Evolutionary conservation across 306 rosid genomes (phyloP).

Genomic region (Macrotyloma uniflorum): DNA sequence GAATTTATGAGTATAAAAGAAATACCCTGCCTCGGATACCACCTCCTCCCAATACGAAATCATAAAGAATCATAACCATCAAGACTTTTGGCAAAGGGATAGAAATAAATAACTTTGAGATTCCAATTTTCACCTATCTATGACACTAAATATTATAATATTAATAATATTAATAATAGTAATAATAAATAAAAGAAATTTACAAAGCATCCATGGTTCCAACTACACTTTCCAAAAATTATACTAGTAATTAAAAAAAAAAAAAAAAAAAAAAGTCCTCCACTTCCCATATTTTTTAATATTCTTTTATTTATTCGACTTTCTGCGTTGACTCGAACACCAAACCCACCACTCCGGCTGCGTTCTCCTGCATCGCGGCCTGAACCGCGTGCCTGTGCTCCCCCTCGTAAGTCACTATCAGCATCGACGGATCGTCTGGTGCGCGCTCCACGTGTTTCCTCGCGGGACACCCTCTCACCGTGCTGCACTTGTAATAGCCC

Average conservation of each 20-base stretch:
- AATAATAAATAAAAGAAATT: constrained; percentile 34
- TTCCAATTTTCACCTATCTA: constrained; percentile 34
- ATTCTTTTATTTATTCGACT: neutral
- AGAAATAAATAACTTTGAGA: constrained; percentile 22
- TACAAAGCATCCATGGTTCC: constrained; percentile 43
- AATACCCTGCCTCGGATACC: constrained; percentile 32
- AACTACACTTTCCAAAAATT: neutral
- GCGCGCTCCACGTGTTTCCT: constrained; percentile 97
- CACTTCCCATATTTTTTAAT: neutral
- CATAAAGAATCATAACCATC: constrained; percentile 1
- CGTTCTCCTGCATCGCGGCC: constrained; percentile 62
- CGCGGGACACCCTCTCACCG: constrained; percentile 90
- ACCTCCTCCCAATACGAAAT: constrained; percentile 24
- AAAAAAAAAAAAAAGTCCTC: constrained; percentile 27
- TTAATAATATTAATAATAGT: neutral
- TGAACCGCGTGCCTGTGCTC: constrained; percentile 75
- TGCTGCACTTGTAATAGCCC: constrained; percentile 90
- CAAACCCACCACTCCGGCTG: constrained; percentile 58
- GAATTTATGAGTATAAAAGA: neutral
- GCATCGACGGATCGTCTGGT: constrained; percentile 80
- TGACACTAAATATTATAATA: neutral
- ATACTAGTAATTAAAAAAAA: too few relatives aligned
- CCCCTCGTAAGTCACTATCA: constrained; percentile 92
- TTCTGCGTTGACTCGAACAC: constrained; percentile 64
- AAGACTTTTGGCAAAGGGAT: neutral